Conservation (phyloP, 805 yeast species). For the Candida michaelii region DNA sequence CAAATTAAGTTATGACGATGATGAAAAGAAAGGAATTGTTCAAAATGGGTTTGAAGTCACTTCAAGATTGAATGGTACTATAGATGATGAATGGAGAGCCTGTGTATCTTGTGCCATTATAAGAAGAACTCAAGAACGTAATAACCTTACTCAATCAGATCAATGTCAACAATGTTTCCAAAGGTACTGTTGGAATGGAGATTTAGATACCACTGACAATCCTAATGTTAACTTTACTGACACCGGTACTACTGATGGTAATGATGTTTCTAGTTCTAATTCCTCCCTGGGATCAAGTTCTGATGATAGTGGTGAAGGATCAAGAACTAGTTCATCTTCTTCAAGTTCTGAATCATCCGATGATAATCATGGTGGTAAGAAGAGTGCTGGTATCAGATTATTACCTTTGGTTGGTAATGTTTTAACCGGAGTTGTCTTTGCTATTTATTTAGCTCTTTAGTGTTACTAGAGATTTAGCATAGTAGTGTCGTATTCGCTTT, state of each 20-base stretch:
- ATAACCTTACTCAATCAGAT: slow-evolving; percentile 55
- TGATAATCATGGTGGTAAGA: slow-evolving; percentile 3
- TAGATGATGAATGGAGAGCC: slow-evolving; percentile 65
- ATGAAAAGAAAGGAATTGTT: slow-evolving; percentile 59
- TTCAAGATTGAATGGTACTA: slow-evolving; percentile 63
- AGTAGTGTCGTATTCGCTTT: too few species aligned
- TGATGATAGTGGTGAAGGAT: too few species aligned
- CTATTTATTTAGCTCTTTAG: neutral
- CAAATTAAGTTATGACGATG: slow-evolving; percentile 58
- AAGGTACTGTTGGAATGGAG: slow-evolving; percentile 76
- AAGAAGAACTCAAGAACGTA: slow-evolving; percentile 74
- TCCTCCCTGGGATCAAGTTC: too few species aligned
- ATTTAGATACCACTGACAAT: slow-evolving; percentile 13
- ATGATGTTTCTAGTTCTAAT: neutral
- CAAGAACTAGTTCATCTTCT: neutral
- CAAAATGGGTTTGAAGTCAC: slow-evolving; percentile 73
- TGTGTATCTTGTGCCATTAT: slow-evolving; percentile 84
- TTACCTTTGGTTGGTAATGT: slow-evolving; percentile 1
- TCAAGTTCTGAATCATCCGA: neutral
- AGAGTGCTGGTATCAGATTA: slow-evolving; percentile 1
- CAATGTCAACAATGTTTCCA: slow-evolving; percentile 74
- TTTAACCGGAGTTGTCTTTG: neutral
- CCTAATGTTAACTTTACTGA: slow-evolving; percentile 15
- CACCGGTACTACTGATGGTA: slow-evolving; percentile 15
- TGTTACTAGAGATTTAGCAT: too few species aligned